Evolutionary conservation across 2,329 filamentous ascomycete species (phyloP).

Genomic region (Diaporthe citrichinensis): DNA sequence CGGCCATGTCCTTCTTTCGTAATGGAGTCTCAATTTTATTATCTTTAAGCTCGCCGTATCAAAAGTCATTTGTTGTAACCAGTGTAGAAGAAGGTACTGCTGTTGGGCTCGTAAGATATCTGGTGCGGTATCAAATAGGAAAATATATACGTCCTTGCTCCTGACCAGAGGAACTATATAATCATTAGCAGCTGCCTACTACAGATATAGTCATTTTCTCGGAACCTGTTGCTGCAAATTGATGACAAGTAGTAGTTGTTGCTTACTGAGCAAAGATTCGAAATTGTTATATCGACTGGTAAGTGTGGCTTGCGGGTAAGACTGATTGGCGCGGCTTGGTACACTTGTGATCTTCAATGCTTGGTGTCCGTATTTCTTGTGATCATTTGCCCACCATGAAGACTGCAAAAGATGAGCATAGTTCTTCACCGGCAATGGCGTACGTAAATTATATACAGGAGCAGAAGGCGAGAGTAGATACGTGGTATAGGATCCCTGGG

Average conservation of each 20-base stretch:
- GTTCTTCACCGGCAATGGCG: not conserved
- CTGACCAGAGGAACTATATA: not conserved
- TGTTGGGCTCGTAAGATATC: not conserved
- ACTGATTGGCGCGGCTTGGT: not conserved
- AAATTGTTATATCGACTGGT: not conserved
- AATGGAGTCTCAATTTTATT: conserved; percentile 4
- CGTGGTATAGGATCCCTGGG: not conserved
- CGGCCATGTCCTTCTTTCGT: conserved; percentile 3
- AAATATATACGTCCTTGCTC: not conserved
- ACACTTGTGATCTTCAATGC: not conserved
- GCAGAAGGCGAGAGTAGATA: not conserved
- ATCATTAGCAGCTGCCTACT: not conserved
- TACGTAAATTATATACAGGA: not conserved
- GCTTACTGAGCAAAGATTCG: conserved; percentile 1
- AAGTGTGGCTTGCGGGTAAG: not conserved
- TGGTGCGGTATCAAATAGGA: conserved; percentile 6
- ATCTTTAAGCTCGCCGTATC: not conserved
- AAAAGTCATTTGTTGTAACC: not conserved
- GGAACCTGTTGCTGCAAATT: no score
- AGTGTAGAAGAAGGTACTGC: not conserved
- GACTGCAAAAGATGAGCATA: not conserved
- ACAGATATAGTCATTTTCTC: fast-evolving
- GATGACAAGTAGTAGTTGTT: no score
- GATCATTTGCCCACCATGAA: not conserved
- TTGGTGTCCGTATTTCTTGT: not conserved